Conservation (phyloP, 2,329 filamentous ascomycete species). For the Taxawa tesnikishii region DNA sequence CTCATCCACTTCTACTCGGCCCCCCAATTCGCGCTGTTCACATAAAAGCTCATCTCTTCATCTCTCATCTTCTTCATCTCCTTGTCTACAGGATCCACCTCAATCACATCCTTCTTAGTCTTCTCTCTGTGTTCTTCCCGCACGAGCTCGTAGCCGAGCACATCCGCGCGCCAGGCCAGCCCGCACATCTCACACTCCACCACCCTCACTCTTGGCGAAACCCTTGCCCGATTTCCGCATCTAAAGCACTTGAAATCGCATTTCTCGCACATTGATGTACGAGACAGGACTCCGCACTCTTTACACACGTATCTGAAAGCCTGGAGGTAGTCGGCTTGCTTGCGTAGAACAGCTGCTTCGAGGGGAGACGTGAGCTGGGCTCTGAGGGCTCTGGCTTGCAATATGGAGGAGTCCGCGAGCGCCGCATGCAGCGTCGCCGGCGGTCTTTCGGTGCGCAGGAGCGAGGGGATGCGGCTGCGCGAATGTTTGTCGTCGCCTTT, state of each 20-base stretch:
- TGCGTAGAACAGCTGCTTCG: background rate
- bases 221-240: constrained; percentile 17
- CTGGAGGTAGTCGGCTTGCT: background rate
- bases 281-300: background rate
- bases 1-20: too few species aligned
- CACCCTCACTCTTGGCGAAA: constrained; percentile 10
- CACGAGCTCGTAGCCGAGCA: constrained; percentile 24
- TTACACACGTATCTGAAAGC: too few species aligned
- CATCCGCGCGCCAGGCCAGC: constrained; percentile 23
- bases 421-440: background rate
- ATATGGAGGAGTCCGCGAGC: constrained; percentile 16
- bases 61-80: too few species aligned
- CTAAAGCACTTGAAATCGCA: constrained; percentile 31
- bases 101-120: too few species aligned
- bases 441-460: too few species aligned
- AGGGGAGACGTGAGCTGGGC: background rate
- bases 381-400: constrained; percentile 12
- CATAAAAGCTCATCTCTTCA: too few species aligned
- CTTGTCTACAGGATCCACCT: too few species aligned
- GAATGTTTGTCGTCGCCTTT: too few species aligned
- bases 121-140: too few species aligned
- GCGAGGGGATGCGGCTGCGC: too few species aligned
- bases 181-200: constrained; percentile 21
- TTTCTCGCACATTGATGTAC: constrained; percentile 22
- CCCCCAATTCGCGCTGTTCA: too few species aligned